These are phyloP conservation scores for Pisolithus orientalis DNA, from an alignment of 768 basidiomycete species.

Conservation along the genomic window DNA sequence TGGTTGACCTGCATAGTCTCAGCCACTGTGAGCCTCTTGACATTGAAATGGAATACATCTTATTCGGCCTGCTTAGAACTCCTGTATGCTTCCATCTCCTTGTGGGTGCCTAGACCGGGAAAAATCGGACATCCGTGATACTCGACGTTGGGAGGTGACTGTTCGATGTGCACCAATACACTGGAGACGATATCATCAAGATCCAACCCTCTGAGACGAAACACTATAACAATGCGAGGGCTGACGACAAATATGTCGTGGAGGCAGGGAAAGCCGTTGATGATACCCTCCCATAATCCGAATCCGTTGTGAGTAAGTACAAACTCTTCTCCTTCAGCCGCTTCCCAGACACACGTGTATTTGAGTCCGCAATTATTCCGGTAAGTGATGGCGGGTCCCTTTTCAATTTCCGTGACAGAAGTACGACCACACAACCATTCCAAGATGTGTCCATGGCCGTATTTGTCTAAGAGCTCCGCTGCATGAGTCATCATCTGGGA, in stretches of 20 bases:
- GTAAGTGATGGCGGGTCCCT: slow-evolving; percentile 20
- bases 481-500: slow-evolving; percentile 5
- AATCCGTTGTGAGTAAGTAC: slow-evolving; percentile 27
- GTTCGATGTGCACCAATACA: not conserved
- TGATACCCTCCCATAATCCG: slow-evolving; percentile 30
- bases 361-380: slow-evolving; percentile 20
- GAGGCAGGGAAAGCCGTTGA: slow-evolving; percentile 12
- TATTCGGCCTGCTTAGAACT: slow-evolving; percentile 2
- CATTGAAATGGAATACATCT: slow-evolving; percentile 24
- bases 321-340: slow-evolving; percentile 28
- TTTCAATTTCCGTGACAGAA: slow-evolving; percentile 8
- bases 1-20: slow-evolving; percentile 3
- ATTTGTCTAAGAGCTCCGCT: not conserved
- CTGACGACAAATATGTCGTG: slow-evolving; percentile 32
- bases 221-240: slow-evolving; percentile 28
- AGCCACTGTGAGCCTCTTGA: slow-evolving; percentile 19
- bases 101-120: too few species aligned
- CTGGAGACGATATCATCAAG: not conserved
- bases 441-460: not conserved
- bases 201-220: slow-evolving; percentile 10
- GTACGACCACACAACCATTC: not conserved
- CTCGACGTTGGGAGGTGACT: not conserved
- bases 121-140: not conserved
- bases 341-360: slow-evolving; percentile 32
- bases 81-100: not conserved